These are phyloP conservation scores for Boletus reticulatus DNA, from an alignment of 768 basidiomycete genomes.

Conservation along the genomic window DNA sequence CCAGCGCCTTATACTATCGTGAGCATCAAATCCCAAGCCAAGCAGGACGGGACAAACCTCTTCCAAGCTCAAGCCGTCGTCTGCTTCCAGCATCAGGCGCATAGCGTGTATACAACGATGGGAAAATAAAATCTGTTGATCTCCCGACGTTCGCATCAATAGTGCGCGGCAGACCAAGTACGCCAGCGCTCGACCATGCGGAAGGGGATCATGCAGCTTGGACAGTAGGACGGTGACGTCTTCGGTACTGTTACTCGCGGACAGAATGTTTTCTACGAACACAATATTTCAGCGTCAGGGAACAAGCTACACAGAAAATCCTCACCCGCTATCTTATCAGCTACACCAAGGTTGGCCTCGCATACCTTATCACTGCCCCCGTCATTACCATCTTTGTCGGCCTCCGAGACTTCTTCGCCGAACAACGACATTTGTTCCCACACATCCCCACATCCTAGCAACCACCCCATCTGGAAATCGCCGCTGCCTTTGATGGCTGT, in stretches of 20 bases:
- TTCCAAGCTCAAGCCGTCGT: conserved; percentile 33
- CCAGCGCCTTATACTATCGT: conserved; percentile 39
- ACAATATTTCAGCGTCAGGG: not conserved
- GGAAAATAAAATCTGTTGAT: conserved; percentile 57
- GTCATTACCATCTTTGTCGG: conserved; percentile 30
- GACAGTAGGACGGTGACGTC: conserved; percentile 50
- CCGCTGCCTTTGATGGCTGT: conserved; percentile 48
- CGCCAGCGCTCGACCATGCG: conserved; percentile 55
- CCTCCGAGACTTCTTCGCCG: conserved; percentile 26
- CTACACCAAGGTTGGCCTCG: conserved; percentile 51
- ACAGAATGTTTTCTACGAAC: conserved; percentile 59
- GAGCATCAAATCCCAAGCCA: not conserved
- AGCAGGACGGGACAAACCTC: conserved; percentile 27
- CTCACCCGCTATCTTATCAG: conserved; percentile 65
- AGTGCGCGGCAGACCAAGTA: conserved; percentile 65
- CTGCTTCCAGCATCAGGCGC: conserved; percentile 42
- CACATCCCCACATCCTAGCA: conserved; percentile 53
- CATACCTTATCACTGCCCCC: conserved; percentile 44
- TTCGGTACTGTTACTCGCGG: conserved; percentile 41
- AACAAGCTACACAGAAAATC: not conserved
- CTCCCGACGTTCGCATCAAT: conserved; percentile 52
- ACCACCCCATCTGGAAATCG: conserved; percentile 37
- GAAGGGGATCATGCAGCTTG: conserved; percentile 47
- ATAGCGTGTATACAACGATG: conserved; percentile 46
- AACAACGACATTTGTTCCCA: conserved; percentile 34